Base-by-base conservation (phyloP, 1,284 basidiomycete species). In the Caloboletus firmus region DNA sequence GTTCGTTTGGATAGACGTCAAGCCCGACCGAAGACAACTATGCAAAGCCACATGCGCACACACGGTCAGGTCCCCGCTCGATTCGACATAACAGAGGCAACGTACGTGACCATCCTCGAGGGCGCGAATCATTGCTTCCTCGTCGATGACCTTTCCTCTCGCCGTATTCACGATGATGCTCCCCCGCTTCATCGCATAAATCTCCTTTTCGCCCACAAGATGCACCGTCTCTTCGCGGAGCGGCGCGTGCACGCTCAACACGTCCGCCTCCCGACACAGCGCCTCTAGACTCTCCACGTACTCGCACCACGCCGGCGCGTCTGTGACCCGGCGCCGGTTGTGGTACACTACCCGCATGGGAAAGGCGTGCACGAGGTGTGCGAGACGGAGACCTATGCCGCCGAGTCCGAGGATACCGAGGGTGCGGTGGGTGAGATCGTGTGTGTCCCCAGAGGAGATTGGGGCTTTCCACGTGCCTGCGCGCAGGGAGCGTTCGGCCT, bases 1-100 rank as follows among this genome's bases (percentile, higher is more conserved):
- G 94, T 71, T 97, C 94, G 70, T 93, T 79, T 5, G 92, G 91
- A 75, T 83, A 97, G 30, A 96, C 94, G 62, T 97, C 95, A 22
- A 98, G 77, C 22, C 95, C 95, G 20, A 91, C 89, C 2, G 86
- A 86, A 47, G 80, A 83, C 55, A 94, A 80, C 89, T 94, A 65
- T 55, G 53, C 49, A 37, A 13, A 30, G 9, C 28, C 28, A 28
- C 26, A 26, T 7, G 7, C 4, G 26, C 26, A 26, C 7, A 5
- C 15, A 34, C 36, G 4, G 17, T 42, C 22, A 40, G 36, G 13
- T 3, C 1, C 4, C 34, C 34, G 13, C 34, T 35, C 8, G 1
- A 24, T n/a, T 7, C 10, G n/a, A 17, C 7, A 36, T 35, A 28
- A 9, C 2, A 22, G 13, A 18, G 11, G 15, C 4, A 22, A 47